Evolutionary conservation across 106 monocot species (phyloP), one percentile per base, ranked within the genome.

Genomic region (Dendrobium chrysotoxum): DNA sequence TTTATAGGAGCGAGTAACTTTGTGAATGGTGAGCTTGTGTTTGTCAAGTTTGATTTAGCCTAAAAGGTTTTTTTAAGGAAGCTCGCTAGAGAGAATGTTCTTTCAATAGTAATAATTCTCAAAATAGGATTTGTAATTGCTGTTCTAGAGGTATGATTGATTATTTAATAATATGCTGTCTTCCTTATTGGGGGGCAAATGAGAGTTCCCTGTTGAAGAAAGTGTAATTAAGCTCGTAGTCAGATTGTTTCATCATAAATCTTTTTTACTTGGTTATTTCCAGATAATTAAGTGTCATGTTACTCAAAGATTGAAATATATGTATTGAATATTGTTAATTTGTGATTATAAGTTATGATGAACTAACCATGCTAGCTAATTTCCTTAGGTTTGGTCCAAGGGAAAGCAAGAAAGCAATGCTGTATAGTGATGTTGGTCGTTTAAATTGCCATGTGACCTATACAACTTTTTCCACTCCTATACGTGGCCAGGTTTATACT

Each of bases 331-430:
- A 65, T n/a, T 26, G 25, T 65, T 65, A 57, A 26, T 65, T 65
- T 65, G 26, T 65, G 26, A 65, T 65, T 65, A 4, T 65, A 26
- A 65, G 25, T 65, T 71, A 28, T 71, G 71, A 2, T 71, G 28
- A 38, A 28, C 38, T 38, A 38, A 71, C 35, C 15, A 0, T 71
- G 35, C 15, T 15, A 71, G 8, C 13, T 71, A 38, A 71, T 50
- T 50, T 50, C 50, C 15, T 50, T 79, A 96, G 94, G 42, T 98
- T 98, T 85, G 98, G 98, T 73, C 98, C 98, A 40, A 95, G 98
- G 39, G 98, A 98, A 86, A 98, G 98, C 81, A 98, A 95, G 89
- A 98, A 98, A 85, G 95, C 98, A 40, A 98, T 95, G 96, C 79
- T 87, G 80, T 98, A 95, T 66, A 95, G 98, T 84, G 88, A 92